Evolutionary conservation across 306 rosid species (phyloP), one percentile per base, ranked within the genome.

Genomic region (Pyrus pyrifolia): DNA sequence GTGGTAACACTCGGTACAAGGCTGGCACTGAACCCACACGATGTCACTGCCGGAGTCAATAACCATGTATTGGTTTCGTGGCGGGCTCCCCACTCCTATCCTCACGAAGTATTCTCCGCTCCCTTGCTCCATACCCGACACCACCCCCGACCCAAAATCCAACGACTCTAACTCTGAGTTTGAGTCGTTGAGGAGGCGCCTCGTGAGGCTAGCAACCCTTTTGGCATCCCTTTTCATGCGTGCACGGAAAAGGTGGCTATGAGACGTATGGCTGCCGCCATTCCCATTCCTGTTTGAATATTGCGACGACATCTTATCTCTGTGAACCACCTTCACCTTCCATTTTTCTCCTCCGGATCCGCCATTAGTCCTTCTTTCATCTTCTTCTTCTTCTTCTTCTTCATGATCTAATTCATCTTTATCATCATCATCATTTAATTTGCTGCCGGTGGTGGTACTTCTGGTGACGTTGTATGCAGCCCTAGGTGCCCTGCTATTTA

Each of bases 1-100:
- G 33, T 77, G 93, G 79, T 91, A 93, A 53, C 98, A 93, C 40
- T 87, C 87, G 63, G 40, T 67, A 44, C 98, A 93, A 15, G 98
- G 98, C 64, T 88, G 86, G 63, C 98, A 93, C 68, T 93, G 98
- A 30, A 93, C 90, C 98, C 98, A 93, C 1, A 93, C 90, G 7
- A 93, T 83, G 62, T 93, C 98, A 15, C 98, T 93, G 1, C 98
- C 98, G 0, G 97, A 88, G 71, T 93, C 98, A 10, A 93, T 86
- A 2, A 91, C 98, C 75, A 93, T 73, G 73, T 88, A 88, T 67
- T 91, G 98, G 61, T 79, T 91, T 18, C 82, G 90, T 0, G 96
- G 79, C 27, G 98, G 98, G 80, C 93, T 91, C 0, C 98, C 98
- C 0, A 93, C 85, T 14, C 97, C 98, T 25, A 93, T 90, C 78